phyloP scores from a whole-genome alignment of 345 rosid genomes.

The rapeseed (Brassica napus) region Da-Ae NC_063448.1:9367001-9367500 shows the following conservation, averaged over 20 bases:
- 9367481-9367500: not conserved
- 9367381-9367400: conserved; percentile 36
- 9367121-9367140: conserved; percentile 40
- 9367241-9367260: conserved; percentile 42
- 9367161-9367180: conserved; percentile 33
- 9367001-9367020: conserved; percentile 38
- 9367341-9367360: conserved; percentile 39
- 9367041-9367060: conserved; percentile 43
- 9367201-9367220: conserved; percentile 32
- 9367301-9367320: conserved; percentile 32
- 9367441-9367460: not conserved
- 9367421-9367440: conserved; percentile 43
- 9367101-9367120: conserved; percentile 43
- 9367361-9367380: conserved; percentile 38
- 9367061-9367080: conserved; percentile 39
- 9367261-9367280: conserved; percentile 32
- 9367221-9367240: conserved; percentile 34
- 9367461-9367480: not conserved
- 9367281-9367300: conserved; percentile 34
- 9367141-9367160: conserved; percentile 42
- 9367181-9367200: conserved; percentile 30
- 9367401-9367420: conserved; percentile 42
- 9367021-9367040: conserved; percentile 41
- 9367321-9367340: conserved; percentile 36
- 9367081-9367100: conserved; percentile 37